These are phyloP conservation scores for Sinapis alba DNA, from an alignment of 441 rosid species.

Conservation along the genomic window DNA sequence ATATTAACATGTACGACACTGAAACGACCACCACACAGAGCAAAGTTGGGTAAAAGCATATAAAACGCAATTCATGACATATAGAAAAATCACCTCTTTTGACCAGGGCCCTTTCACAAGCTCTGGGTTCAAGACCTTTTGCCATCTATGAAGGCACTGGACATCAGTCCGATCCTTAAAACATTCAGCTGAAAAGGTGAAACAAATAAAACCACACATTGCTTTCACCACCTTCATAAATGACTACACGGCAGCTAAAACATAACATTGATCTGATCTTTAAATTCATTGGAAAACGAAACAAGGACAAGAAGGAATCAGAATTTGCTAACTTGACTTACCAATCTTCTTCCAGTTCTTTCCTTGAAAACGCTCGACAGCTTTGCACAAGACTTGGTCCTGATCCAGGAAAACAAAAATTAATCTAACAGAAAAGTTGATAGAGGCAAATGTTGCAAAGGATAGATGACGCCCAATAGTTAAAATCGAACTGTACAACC, in stretches of 20 bases:
- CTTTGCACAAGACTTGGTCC: constrained; percentile 93
- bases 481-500: constrained; percentile 36
- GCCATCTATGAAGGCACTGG: constrained; percentile 99
- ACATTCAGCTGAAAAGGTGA: constrained; percentile 76
- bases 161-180: constrained; percentile 98
- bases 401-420: constrained; percentile 34
- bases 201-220: constrained; percentile 42
- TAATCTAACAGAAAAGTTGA: not conserved
- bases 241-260: constrained; percentile 13
- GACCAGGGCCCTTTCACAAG: constrained; percentile 99
- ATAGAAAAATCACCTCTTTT: constrained; percentile 69
- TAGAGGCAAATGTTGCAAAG: constrained; percentile 2
- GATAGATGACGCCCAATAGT: not conserved
- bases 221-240: constrained; percentile 1
- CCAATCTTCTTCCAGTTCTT: constrained; percentile 99
- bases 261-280: not conserved
- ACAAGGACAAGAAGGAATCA: not conserved
- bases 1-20: constrained; percentile 6
- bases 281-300: not conserved
- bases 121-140: constrained; percentile 97
- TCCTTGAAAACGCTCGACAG: constrained; percentile 96
- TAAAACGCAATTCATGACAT: constrained; percentile 19
- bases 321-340: constrained; percentile 32
- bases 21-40: not conserved
- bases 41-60: constrained; percentile 13